Conservation (phyloP, 352 stramenopile genomes). For the Pythium grandisporangium region DNA sequence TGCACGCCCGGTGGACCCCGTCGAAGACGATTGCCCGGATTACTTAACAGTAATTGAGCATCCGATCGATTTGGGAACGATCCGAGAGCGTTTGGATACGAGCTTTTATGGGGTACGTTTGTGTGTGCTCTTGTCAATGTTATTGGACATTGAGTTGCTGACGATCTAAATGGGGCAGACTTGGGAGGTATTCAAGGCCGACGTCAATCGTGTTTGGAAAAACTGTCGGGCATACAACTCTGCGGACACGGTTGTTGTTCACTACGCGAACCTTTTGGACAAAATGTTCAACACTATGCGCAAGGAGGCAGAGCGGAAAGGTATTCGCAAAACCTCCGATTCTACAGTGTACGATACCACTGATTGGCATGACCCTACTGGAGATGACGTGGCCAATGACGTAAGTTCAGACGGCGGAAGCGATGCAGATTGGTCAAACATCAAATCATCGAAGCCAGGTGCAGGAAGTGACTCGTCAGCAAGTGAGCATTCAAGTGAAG, state of each 20-base stretch:
- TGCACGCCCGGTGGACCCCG: constrained; percentile 72
- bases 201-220: constrained; percentile 73
- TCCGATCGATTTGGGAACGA: constrained; percentile 83
- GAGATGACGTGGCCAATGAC: constrained; percentile 19
- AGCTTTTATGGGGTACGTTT: constrained; percentile 58
- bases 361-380: neutral
- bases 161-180: constrained; percentile 24
- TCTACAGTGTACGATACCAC: neutral
- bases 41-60: constrained; percentile 77
- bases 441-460: no score
- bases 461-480: constrained; percentile 52
- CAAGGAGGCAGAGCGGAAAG: constrained; percentile 43
- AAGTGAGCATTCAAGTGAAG: no score
- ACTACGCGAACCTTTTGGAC: constrained; percentile 65
- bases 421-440: constrained; percentile 39
- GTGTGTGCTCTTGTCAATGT: neutral
- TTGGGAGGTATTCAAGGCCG: constrained; percentile 70
- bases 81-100: constrained; percentile 41
- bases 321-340: constrained; percentile 24
- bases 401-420: constrained; percentile 36
- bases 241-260: constrained; percentile 59
- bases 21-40: constrained; percentile 73
- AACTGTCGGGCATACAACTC: constrained; percentile 83
- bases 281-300: constrained; percentile 58
- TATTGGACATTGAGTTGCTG: no score